A percentile compares a stretch with the other conserved stretches of the same genome.
Conservation (phyloP, 75 land plant genomes). For the Gnetum montanum region DNA sequence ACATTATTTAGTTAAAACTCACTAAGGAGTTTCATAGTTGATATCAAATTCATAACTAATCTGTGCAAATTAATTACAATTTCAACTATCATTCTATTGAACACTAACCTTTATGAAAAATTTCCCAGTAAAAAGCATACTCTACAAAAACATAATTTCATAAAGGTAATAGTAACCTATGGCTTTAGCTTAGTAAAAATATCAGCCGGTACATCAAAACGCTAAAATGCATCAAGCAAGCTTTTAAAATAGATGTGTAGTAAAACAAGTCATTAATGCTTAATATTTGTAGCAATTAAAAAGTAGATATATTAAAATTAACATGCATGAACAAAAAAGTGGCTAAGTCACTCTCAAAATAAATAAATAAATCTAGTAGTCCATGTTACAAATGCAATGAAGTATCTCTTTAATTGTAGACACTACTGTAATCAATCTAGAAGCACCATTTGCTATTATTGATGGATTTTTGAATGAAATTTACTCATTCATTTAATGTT, state of each 20-base stretch:
- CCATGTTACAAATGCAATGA: slow-evolving; percentile 53
- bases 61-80: no score
- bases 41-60: no score
- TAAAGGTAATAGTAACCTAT: slow-evolving; percentile 29
- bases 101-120: slow-evolving; percentile 46
- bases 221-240: slow-evolving; percentile 58
- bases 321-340: no score
- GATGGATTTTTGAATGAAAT: slow-evolving; percentile 58
- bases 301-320: not conserved
- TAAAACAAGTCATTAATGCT: slow-evolving; percentile 26
- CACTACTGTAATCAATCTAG: slow-evolving; percentile 24
- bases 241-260: slow-evolving; percentile 30
- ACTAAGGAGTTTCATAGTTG: no score
- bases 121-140: slow-evolving; percentile 43
- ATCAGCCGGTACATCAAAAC: slow-evolving; percentile 16
- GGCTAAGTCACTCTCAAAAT: no score
- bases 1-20: no score
- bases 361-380: no score
- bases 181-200: slow-evolving; percentile 26
- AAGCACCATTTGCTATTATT: slow-evolving; percentile 5
- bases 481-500: slow-evolving; percentile 51
- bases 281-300: slow-evolving; percentile 38
- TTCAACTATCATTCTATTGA: no score
- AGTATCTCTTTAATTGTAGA: slow-evolving; percentile 43
- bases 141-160: slow-evolving; percentile 55